A percentile compares a stretch with the other conserved stretches of the same genome.
Conservation (phyloP, 352 stramenopile genomes). For the Phytopythium oedochilum region DNA sequence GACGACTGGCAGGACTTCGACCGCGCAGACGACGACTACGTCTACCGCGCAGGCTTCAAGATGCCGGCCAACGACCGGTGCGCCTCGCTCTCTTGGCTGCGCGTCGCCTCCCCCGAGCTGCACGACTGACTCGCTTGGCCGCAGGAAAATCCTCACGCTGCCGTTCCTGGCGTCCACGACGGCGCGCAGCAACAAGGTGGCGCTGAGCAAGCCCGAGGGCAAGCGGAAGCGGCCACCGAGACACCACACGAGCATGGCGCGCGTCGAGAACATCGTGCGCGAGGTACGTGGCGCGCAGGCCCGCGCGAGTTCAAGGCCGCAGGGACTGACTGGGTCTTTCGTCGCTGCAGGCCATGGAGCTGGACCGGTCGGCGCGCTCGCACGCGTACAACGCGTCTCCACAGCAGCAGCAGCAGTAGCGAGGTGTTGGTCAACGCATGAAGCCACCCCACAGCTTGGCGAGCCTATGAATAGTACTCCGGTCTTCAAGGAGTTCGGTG, state of each 20-base stretch:
- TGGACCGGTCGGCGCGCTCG: constrained; percentile 30
- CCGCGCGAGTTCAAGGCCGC: no score
- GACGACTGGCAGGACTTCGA: constrained; percentile 48
- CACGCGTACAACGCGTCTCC: neutral
- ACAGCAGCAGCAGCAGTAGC: constrained; percentile 6
- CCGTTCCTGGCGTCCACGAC: constrained; percentile 64
- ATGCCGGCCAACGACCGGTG: constrained; percentile 79
- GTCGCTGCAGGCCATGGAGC: constrained; percentile 47
- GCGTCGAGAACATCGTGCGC: constrained; percentile 62
- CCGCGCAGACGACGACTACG: constrained; percentile 65
- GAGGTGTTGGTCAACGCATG: no score
- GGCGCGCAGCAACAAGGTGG: constrained; percentile 60
- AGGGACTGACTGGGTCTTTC: no score
- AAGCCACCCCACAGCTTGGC: no score
- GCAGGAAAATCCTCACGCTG: constrained; percentile 66
- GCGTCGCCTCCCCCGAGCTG: no score
- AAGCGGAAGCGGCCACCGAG: constrained; percentile 48
- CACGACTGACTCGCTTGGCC: neutral
- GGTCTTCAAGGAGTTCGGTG: no score
- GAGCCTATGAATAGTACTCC: no score
- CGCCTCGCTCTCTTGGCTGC: neutral
- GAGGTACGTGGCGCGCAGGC: constrained; percentile 58
- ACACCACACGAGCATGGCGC: constrained; percentile 27
- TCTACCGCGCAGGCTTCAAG: constrained; percentile 78
- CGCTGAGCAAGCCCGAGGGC: constrained; percentile 66